Base-by-base conservation (phyloP, 805 yeast genomes). In the Candida montana region DNA sequence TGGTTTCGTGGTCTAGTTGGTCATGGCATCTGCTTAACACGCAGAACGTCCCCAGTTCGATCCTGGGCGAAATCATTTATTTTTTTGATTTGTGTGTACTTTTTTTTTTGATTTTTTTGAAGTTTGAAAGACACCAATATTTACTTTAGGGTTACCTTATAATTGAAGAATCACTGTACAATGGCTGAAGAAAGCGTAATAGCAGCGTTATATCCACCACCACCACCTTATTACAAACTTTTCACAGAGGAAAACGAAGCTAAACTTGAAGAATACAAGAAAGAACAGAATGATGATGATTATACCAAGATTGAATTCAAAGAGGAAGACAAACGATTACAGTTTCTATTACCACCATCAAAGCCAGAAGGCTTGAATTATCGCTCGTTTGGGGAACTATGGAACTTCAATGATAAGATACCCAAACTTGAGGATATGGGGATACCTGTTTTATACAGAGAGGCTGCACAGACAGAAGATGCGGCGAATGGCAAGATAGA, bases 1-100 rank as follows among this genome's bases (percentile, higher is more conserved):
- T 65, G 93, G 93, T 81, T 81, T 79, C 82, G 89, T 89, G 96
- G 96, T 89, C 96, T 89, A 89, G 96, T 89, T 71, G 96, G 96
- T 89, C 80, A 90, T 90, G 96, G 95, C 96, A 85, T 86, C 93
- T 89, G 96, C 96, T 87, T 90, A 88, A 90, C 97, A 90, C 96
- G 96, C 96, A 88, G 93, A 86, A 86, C 89, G 97, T 91, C 97
- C 96, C 97, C 96, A 89, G 97, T 91, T 91, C 97, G 96, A 91
- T 88, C 97, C 97, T 90, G 97, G 97, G 97, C 89, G 84, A 81
- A 87, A 83, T 88, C 96, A 89, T 41, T 46, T 31, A 44, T 42
- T 49, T 41, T 45, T 26, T n/a, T n/a, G n/a, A n/a, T n/a, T n/a
- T n/a, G n/a, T n/a, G n/a, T n/a, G n/a, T n/a, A n/a, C n/a, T 30